Evolutionary conservation across 2,329 filamentous ascomycete species (phyloP), one percentile per base, ranked within the genome.

Genomic region (Zymoseptoria tritici): DNA sequence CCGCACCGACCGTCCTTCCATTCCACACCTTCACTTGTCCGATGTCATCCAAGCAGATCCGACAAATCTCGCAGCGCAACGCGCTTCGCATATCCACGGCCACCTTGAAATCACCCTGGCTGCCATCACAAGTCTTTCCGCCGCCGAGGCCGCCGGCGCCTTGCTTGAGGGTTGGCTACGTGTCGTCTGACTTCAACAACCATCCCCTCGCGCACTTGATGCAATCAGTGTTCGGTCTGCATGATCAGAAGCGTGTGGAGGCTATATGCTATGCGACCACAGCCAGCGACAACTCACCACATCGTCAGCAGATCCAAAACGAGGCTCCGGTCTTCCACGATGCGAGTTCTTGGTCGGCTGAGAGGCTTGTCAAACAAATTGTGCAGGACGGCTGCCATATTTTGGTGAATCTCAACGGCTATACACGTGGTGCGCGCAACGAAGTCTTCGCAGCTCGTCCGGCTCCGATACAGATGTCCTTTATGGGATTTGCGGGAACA

Each of bases 121-220:
- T 99, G 54, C 88, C 93, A 6, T 72, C 77, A 52, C 86, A 85
- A 0, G 89, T 97, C 0, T 96, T 90, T 68, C 84, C 85, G n/a
- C 94, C 94, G 2, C 94, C 94, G 0, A 75, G 84, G 2, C 92
- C 94, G 1, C 94, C 94, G 1, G 81, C 79, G 51, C 91, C 92
- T 0, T 85, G 88, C 65, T 80, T 99, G n/a, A 93, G 91, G 66
- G 85, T 99, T 61, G 94, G 94, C 53, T 99, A 99, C 73, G 86
- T 99, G 46, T 97, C 94, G 3, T 97, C 94, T 0, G 94, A 99
- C 75, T 99, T 99, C 76, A 99, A 99, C 72, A 99, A 99, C 68
- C 94, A 99, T 72, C 94, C 94, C 3, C 79, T 99, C 36, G 94
- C 94, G 22, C 94, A 99, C 76, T 75, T 99, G 58, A 99, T 99